Base-by-base conservation (phyloP, 345 rosid genomes). In the Xanthoceras sorbifolium region DNA sequence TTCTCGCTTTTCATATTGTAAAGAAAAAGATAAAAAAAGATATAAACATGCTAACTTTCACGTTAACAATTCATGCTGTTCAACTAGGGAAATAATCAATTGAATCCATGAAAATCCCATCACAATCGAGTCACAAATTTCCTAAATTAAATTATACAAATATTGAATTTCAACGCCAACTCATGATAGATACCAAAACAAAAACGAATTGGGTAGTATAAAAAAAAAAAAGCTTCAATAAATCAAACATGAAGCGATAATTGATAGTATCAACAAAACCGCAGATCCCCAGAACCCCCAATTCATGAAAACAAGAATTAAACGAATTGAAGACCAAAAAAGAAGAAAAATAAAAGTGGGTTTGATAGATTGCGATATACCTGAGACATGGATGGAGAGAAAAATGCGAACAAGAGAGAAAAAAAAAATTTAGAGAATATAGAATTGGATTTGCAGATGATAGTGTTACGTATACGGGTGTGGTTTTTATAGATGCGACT, bases 361-460 rank as follows among this genome's bases (percentile, higher is more conserved):
- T 50, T 6, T 22, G 14, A 57, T 7, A 22, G 28, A 57, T n/a
- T n/a, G 20, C n/a, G 28, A 0, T 9, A 34, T 71, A 71, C 75
- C 75, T 71, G 75, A 71, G 75, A 55, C 75, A 71, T 71, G 32
- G 63, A 9, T 4, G 38, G 10, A 42, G 46, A 42, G 12, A 4
- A 31, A 18, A 5, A 10, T 32, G 29, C 22, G 38, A 71, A 4
- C 3, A 50, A 42, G 71, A 23, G 46, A 67, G 14, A 18, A 50
- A 17, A 2, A 42, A 0, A 1, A 29, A n/a, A 57, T 0, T 9
- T 3, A 8, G 62, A 22, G 28, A 22, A 57, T 9, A 20, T 9
- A 54, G 57, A 17, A 1, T 15, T 17, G 23, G 20, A 15, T 57
- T n/a, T 23, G 62, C 14, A 57, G 62, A 57, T 10, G 62, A 57